Base-by-base conservation (phyloP, 2,329 filamentous ascomycete genomes). In the Fusarium camptoceras region DNA sequence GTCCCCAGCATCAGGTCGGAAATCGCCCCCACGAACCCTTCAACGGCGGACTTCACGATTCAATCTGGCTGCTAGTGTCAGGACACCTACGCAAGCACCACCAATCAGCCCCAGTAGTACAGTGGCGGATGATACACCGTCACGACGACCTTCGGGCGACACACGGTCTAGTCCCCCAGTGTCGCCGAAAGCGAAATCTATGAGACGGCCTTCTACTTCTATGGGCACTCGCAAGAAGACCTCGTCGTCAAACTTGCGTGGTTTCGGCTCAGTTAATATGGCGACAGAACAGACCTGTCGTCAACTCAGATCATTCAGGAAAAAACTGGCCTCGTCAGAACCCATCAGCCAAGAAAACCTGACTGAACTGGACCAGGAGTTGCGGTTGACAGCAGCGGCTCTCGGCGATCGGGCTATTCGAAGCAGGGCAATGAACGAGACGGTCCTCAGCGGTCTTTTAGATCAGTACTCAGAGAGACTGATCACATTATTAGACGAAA, bases 401-500 rank as follows among this genome's bases (percentile, higher is more conserved):
- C 79, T 92, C 30, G 86, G 86, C 5, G 87, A 89, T 57, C 81
- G 87, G 34, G 85, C 84, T 8, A 86, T 84, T 62, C 81, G 87
- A 68, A 87, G 83, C 77, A 82, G 84, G 76, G 80, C 83, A 2
- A 83, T 89, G 77, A 87, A 85, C 68, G 88, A 90, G 73, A 85
- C 84, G 20, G 82, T 87, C 50, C 80, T 92, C 34, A 87, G 84
- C 42, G 90, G 89, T 51, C 80, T 94, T 46, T 81, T 94, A 10
- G 92, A 94, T 71, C 88, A 93, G 79, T 94, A 94, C 74, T 92
- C 91, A 4, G 91, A 93, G 74, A 85, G 89, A 64, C 81, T 94
- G 49, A 88, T 93, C 8, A 88, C 84, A 47, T 84, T 94, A 78
- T 83, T 94, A 46, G 91, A 94, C 69, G 89, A 93, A 78, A 92